Evolutionary conservation across 495 filamentous ascomycete species (phyloP).

Genomic region (Pyrenula aspistea): DNA sequence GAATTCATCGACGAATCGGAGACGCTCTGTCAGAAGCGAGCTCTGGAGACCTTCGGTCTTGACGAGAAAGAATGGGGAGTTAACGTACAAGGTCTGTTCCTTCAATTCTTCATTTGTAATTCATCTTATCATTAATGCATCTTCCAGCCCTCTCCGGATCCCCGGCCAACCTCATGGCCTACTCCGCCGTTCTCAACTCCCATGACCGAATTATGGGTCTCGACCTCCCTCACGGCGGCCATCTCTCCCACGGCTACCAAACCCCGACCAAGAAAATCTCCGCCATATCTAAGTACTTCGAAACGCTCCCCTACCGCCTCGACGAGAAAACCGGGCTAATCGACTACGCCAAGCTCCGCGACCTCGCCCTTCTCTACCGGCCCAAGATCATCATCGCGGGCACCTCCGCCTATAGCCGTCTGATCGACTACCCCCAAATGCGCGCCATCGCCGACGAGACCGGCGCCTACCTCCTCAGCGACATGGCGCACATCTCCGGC

Average conservation of each 20-base stretch:
- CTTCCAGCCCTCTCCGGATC: conserved; percentile 78
- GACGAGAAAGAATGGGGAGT: conserved; percentile 88
- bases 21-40: conserved; percentile 76
- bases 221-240: conserved; percentile 91
- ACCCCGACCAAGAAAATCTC: conserved; percentile 98
- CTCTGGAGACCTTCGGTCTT: conserved; percentile 74
- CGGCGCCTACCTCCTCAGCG: conserved; percentile 83
- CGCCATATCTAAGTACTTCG: conserved; percentile 95
- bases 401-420: conserved; percentile 85
- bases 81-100: conserved; percentile 77
- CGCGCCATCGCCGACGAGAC: conserved; percentile 76
- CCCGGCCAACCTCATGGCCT: conserved; percentile 91
- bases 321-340: conserved; percentile 86
- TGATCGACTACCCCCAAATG: conserved; percentile 87
- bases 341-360: conserved; percentile 83
- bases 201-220: conserved; percentile 97
- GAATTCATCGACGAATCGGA: conserved; percentile 90
- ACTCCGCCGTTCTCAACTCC: conserved; percentile 80
- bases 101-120: background rate
- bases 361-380: conserved; percentile 73
- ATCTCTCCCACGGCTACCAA: conserved; percentile 96
- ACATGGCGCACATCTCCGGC: conserved; percentile 98
- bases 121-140: conserved; percentile 8
- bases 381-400: conserved; percentile 94
- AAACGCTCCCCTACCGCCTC: conserved; percentile 88